Base-by-base conservation (phyloP, 2,329 filamentous ascomycete species). In the Colletotrichum sp. region DNA sequence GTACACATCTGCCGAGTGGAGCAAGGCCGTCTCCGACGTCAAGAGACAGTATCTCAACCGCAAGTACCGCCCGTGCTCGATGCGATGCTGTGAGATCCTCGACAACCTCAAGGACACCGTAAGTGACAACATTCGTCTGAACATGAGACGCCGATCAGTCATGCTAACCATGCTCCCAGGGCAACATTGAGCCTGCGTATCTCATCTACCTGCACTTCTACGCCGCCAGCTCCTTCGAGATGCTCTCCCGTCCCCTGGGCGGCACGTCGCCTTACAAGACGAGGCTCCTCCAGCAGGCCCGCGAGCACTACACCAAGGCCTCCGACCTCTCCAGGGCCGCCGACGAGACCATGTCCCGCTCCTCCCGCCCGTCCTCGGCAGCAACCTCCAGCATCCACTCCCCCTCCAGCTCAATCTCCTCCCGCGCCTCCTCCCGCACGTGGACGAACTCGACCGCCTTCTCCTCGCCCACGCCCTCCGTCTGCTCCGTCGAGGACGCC, bases 201-300 rank as follows among this genome's bases (percentile, higher is more conserved):
- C 83, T 90, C 38, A 88, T 91, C 76, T 91, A 90, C 74, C 84
- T 92, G 8, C 87, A 90, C 79, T 91, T 91, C 79, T 92, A 91
- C 75, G 90, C 89, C n/a, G 90, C 90, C 24, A 87, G 85, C n/a
- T 88, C 90, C 16, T 84, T 90, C 55, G 90, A 91, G 77, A 87
- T 88, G 83, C 89, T 89, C 76, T 89, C 89, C 2, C 85, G 86
- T 33, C 83, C 85, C 43, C 81, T 90, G 9, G 84, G 85, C 18
- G 81, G 84, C 13, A 84, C 84, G 3, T 87, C 87, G 0, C 80
- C 85, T 4, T 84, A 87, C 75, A 87, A 89, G 58, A 81, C 82
- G 38, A 85, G 80, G 68, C 83, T 91, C 8, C 83, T 91, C 8
- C 82, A 84, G 43, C 86, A 90, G 76, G 89, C 90, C 7, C 86